Base-by-base conservation (phyloP, 2,329 filamentous ascomycete species). In the Fusarium sp. region DNA sequence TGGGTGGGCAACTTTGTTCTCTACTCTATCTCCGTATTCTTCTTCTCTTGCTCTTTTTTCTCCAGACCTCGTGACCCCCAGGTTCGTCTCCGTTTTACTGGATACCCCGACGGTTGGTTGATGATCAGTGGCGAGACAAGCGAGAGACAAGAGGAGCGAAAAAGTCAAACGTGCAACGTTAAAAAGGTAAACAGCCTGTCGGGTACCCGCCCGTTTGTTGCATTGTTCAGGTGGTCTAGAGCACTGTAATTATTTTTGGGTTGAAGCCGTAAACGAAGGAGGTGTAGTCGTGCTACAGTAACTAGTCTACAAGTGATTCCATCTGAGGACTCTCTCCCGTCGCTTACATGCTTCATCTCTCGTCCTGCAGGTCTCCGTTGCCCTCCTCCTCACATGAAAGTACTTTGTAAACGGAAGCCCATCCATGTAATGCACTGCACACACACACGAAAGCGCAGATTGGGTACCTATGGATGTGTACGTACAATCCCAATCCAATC, bases 11-110 rank as follows among this genome's bases (percentile, higher is more conserved):
- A 67, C 64, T 71, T 72, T 68, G 63, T 62, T 41, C 20, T 50
- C 32, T 73, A 68, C 71, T 74, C 64, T 72, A 68, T 71, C 58
- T 41, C 56, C 34, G 25, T 50, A 52, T 45, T 35, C 30, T 61
- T 37, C 27, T 30, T 16, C 41, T 39, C 48, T 35, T 27, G 25
- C 25, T 27, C 7, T 32, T 20, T 27, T 39, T 43, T 64, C 64
- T 72, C 59, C 50, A 61, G 34, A 45, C 60, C 70, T 74, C 52
- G 64, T 73, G 72, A 75, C 67, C 67, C 67, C 54, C 27, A 39
- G 27, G 6, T 6, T 14, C n/a, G 20, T 34, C 34, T 39, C 41
- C 41, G 61, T 34, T 25, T 32, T n/a, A 61, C 56, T 61, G 56
- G 59, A 71, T 61, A 64, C 48, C 48, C 45, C 20, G 32, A 27